Percentiles rank a stretch among this genome's conserved stretches.
Conservation (phyloP, 306 rosid genomes). For the Rosa persica region DNA sequence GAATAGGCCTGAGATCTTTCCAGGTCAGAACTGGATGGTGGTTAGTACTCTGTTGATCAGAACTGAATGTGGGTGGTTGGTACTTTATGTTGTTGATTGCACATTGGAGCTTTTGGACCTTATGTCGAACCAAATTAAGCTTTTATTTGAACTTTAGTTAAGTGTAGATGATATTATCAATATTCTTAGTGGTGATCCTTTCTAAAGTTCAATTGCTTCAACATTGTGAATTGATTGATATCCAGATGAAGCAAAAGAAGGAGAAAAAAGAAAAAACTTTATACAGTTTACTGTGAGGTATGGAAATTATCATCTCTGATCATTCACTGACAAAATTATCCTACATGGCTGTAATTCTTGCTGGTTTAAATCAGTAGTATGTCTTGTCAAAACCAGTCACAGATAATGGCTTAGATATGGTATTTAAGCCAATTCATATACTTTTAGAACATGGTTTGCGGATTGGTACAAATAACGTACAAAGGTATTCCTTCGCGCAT, state of each 20-base stretch:
- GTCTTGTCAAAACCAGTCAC: too few relatives aligned
- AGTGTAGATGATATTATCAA: neutral
- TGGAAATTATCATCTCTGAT: too few relatives aligned
- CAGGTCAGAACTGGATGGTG: slow-evolving; percentile 29
- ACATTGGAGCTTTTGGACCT: neutral
- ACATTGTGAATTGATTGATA: neutral
- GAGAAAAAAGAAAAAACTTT: too few relatives aligned
- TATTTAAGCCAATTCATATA: too few relatives aligned
- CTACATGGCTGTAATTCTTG: neutral
- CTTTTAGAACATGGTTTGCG: too few relatives aligned
- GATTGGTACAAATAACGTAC: too few relatives aligned
- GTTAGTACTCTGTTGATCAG: slow-evolving; percentile 13
- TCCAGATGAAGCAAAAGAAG: too few relatives aligned
- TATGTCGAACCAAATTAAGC: neutral
- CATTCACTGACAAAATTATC: too few relatives aligned
- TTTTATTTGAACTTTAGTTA: neutral
- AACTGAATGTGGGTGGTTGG: slow-evolving; percentile 25
- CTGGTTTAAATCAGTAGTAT: too few relatives aligned
- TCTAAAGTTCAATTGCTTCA: neutral
- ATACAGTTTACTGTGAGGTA: too few relatives aligned
- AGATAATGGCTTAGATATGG: too few relatives aligned
- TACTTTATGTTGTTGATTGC: slow-evolving; percentile 7
- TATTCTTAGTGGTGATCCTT: neutral
- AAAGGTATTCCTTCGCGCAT: too few relatives aligned
- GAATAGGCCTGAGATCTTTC: slow-evolving; percentile 3